Evolutionary conservation across 2,329 filamentous ascomycete species (phyloP), one percentile per base, ranked within the genome.

Genomic region (Grosmannia clavigera): DNA sequence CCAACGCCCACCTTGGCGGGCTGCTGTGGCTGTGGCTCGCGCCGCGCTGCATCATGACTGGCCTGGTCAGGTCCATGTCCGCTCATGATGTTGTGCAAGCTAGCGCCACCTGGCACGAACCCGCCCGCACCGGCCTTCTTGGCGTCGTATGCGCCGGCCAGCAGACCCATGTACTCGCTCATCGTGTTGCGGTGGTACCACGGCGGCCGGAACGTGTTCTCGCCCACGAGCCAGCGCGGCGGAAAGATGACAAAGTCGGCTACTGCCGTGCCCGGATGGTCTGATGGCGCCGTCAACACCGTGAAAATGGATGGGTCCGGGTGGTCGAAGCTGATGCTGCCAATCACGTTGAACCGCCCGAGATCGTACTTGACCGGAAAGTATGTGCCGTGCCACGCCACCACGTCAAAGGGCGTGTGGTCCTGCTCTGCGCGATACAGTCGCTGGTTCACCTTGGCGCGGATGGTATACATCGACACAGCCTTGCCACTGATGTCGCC

Each of bases 351-450:
- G 77, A 90, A 92, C 38, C 86, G 82, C 31, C 85, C 86, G 1
- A 92, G 78, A 67, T 91, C 88, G 74, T 92, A 92, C 73, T 92
- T 92, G 79, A 84, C 90, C 0, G 88, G 88, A 62, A 87, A 86
- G 72, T 90, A 91, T 64, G 83, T 87, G 53, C 88, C 88, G 68
- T 92, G 87, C 87, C 87, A 92, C 3, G 84, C 86, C 3, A 90
- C 87, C 0, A 92, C 82, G 66, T 92, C 87, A 67, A 90, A 92
- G 0, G 88, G 87, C 0, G 84, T 51, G 14, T 22, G 25, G 25
- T 74, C 75, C 67, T 88, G 85, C 31, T 76, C 77, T 59, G 81
- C 83, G 29, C 73, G 74, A 66, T 85, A 86, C 51, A 86, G 78
- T 46, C 78, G 77, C 0, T 83, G 84, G 1, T 76, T 78, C 52